Evolutionary conservation across 2,329 filamentous ascomycete species (phyloP).

Genomic region (Penicillium freii): DNA sequence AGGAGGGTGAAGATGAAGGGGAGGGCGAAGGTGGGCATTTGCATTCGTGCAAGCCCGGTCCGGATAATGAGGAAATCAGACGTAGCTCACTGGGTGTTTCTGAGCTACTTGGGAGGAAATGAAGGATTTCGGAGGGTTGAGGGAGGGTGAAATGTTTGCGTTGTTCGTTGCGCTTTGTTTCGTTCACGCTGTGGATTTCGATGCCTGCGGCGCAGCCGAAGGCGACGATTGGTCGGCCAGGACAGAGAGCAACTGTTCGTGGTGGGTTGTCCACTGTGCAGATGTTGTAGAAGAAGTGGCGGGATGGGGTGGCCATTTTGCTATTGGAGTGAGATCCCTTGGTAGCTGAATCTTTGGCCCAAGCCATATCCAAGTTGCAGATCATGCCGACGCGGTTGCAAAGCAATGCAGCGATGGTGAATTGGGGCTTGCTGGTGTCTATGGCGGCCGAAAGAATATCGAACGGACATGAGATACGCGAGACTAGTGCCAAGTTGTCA

Average conservation of each 20-base stretch:
- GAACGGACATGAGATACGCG: slow-evolving; percentile 57
- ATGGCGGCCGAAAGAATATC: slow-evolving; percentile 61
- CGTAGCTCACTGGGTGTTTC: slow-evolving; percentile 57
- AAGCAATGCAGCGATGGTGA: slow-evolving; percentile 59
- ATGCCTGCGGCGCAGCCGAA: slow-evolving; percentile 64
- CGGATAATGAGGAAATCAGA: slow-evolving; percentile 61
- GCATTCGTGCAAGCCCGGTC: slow-evolving; percentile 33
- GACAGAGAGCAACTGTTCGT: slow-evolving; percentile 64
- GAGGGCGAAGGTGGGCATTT: slow-evolving; percentile 27
- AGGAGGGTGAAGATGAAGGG: slow-evolving; percentile 16
- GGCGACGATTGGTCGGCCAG: slow-evolving; percentile 62
- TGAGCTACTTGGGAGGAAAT: slow-evolving; percentile 58
- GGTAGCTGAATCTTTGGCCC: slow-evolving; percentile 1
- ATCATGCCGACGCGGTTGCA: slow-evolving; percentile 61
- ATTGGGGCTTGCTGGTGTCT: slow-evolving; percentile 57
- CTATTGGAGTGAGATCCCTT: slow-evolving; percentile 21
- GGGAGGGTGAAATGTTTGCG: slow-evolving; percentile 43
- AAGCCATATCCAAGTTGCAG: slow-evolving; percentile 50
- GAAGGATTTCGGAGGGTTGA: slow-evolving; percentile 46
- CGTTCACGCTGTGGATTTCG: slow-evolving; percentile 61
- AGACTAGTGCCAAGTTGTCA: slow-evolving; percentile 46
- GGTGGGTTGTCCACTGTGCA: slow-evolving; percentile 63
- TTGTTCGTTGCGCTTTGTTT: slow-evolving; percentile 41
- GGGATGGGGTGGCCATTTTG: slow-evolving; percentile 31
- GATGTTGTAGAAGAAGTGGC: slow-evolving; percentile 51